These are phyloP conservation scores for Chamaecrista fasciculata DNA, from an alignment of 306 rosid species.

Conservation along the genomic window DNA sequence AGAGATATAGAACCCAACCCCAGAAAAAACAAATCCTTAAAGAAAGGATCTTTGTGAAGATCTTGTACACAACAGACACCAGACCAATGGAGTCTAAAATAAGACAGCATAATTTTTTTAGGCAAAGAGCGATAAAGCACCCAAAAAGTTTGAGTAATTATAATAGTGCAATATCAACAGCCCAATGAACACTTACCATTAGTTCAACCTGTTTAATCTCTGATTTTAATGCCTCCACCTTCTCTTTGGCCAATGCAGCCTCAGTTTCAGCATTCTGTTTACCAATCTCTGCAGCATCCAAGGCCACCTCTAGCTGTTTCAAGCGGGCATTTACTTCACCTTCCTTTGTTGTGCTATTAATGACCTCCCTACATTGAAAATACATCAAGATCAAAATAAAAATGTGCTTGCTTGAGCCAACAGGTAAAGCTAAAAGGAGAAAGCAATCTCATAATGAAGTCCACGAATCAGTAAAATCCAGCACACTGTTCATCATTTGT, in stretches of 20 bases:
- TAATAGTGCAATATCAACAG: conserved; percentile 8
- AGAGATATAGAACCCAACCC: neutral
- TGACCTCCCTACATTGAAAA: conserved; percentile 68
- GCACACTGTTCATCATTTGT: conserved; percentile 6
- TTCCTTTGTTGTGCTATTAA: conserved; percentile 60
- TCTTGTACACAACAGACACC: no score
- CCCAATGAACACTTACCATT: conserved; percentile 55
- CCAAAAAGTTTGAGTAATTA: conserved; percentile 17
- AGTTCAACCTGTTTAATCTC: conserved; percentile 60
- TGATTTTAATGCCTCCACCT: conserved; percentile 60
- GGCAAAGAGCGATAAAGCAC: conserved; percentile 6
- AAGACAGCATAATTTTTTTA: neutral
- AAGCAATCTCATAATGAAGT: conserved; percentile 19
- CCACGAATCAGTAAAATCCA: conserved; percentile 14
- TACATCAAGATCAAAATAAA: conserved; percentile 13
- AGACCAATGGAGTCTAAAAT: neutral
- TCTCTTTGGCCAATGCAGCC: conserved; percentile 60
- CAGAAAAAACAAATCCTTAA: no score
- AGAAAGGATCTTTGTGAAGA: neutral
- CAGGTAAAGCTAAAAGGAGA: conserved; percentile 4
- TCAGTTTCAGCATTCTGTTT: conserved; percentile 76
- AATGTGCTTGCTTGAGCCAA: neutral
- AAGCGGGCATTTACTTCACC: conserved; percentile 65
- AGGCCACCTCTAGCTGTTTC: conserved; percentile 83
- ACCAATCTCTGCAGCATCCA: conserved; percentile 67